Evolutionary conservation across 2,329 filamentous ascomycete species (phyloP), one percentile per base, ranked within the genome.

Genomic region (Sordariomycetes sp.): DNA sequence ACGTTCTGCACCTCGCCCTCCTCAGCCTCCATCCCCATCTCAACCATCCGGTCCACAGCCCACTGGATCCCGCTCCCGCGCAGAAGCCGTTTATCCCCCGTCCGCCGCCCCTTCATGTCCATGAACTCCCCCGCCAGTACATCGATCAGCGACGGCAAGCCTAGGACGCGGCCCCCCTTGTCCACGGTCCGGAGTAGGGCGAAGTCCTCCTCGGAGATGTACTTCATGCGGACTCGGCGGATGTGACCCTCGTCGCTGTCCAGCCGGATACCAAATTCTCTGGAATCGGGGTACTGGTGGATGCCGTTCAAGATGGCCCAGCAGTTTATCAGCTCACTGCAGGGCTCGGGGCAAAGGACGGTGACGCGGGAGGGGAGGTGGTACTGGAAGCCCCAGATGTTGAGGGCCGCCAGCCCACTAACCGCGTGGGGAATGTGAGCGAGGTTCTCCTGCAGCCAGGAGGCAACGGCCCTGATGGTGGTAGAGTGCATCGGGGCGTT

Each of bases 351-450:
- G 59, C 72, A 77, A 22, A 75, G 52, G 56, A 80, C 66, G 50
- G 65, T 72, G 20, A 79, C 61, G 52, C 69, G 64, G 5, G 61
- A 60, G 0, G 69, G 68, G 6, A 52, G 57, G 7, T 67, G 64
- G 8, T 58, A 60, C 3, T 62, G 55, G 59, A 68, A 72, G 53
- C 75, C 76, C 66, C 76, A 74, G 53, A 73, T 69, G 2, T 67
- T 62, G 59, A 80, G 67, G 13, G 75, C 76, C 0, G 70, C 69
- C 24, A 70, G 66, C 24, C 78, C 78, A 61, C 67, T 70, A 50
- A 81, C 69, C 12, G 72, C 72, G 63, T 77, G 79, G 22, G 68
- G 71, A 1, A 76, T 68, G 62, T 76, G 72, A 20, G 63, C 61
- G 22, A 81, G 69, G 4, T 68, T 64, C 0, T 55, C 53, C 12